Conservation (phyloP, 1,284 basidiomycete genomes). For the Sutorius eximius region DNA sequence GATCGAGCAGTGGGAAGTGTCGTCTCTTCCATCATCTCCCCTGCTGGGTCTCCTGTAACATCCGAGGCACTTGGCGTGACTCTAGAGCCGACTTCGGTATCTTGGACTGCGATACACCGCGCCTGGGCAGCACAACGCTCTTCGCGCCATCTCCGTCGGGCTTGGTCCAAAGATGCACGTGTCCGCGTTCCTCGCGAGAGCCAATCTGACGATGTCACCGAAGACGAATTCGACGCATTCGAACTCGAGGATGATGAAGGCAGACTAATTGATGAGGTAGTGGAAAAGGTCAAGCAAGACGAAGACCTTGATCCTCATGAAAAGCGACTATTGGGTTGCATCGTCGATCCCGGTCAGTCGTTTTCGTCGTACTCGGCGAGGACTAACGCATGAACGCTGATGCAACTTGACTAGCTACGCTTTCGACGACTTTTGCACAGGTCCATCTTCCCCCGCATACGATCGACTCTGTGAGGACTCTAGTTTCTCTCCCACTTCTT, state of each 20-base stretch:
- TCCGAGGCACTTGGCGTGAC: constrained; percentile 34
- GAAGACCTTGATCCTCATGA: constrained; percentile 76
- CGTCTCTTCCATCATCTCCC: constrained; percentile 38
- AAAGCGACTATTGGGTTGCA: constrained; percentile 74
- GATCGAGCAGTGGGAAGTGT: constrained; percentile 71
- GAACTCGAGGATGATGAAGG: constrained; percentile 38
- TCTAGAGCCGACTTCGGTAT: constrained; percentile 57
- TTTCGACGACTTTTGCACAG: constrained; percentile 82
- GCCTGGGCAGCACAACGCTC: constrained; percentile 62
- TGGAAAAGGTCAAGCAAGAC: constrained; percentile 74
- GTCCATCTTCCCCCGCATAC: constrained; percentile 87
- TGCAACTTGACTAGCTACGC: constrained; percentile 46
- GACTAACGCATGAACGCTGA: constrained; percentile 7
- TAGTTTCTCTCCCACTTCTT: constrained; percentile 89
- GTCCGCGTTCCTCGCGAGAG: constrained; percentile 40
- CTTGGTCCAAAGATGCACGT: constrained; percentile 59
- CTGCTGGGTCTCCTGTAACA: constrained; percentile 7
- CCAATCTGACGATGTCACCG: constrained; percentile 42
- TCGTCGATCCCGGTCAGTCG: constrained; percentile 73
- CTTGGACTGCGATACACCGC: constrained; percentile 61
- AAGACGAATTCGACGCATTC: constrained; percentile 35
- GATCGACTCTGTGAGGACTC: constrained; percentile 84
- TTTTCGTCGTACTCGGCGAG: constrained; percentile 7
- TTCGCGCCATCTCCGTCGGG: constrained; percentile 51
- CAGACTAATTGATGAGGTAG: constrained; percentile 57